Base-by-base conservation (phyloP, 1,139 yeast species). In the Hansenula sp. region DNA sequence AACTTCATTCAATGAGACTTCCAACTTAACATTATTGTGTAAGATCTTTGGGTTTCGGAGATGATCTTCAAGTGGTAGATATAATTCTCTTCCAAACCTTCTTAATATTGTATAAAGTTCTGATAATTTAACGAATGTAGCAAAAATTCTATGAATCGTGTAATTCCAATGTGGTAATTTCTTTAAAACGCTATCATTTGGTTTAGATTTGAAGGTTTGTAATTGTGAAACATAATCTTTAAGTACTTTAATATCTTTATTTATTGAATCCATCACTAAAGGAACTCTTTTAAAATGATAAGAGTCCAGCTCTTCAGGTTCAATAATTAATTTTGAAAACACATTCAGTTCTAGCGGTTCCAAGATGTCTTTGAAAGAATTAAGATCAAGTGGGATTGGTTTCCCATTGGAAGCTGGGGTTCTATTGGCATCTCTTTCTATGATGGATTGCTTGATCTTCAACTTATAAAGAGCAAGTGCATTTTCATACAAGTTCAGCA, bases 401-500 rank as follows among this genome's bases (percentile, higher is more conserved):
- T 44, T 52, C 30, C 55, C 63, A 12, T 58, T 51, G 12, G 59
- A 44, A 25, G 56, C 60, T 0, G 58, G 52, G 19, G 50, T 46
- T 43, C 65, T 53, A 30, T 47, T 47, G 1, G 60, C 56, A 19
- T 50, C 53, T 40, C 69, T 58, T 44, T 71, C 79, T 32, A 55
- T 32, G 38, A 64, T 59, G 1, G 79, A 73, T 42, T 62, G 71
- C 18, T 61, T 66, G 39, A 76, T 53, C 40, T 71, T 67, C 44
- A 68, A 72, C 40, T 69, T 67, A 50, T 78, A 77, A 0, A 79
- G 75, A 18, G 64, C 65, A 12, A 69, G 56, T 13, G 82, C 69
- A 40, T 66, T 69, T 10, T 54, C 58, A 7, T 46, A 35, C 7
- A 48, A 40, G 35, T 26, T 35, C 6, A 50, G 29, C 10, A 53